phyloP scores from a whole-genome alignment of 495 filamentous ascomycete genomes.

The Neurospora sp. region DNA sequence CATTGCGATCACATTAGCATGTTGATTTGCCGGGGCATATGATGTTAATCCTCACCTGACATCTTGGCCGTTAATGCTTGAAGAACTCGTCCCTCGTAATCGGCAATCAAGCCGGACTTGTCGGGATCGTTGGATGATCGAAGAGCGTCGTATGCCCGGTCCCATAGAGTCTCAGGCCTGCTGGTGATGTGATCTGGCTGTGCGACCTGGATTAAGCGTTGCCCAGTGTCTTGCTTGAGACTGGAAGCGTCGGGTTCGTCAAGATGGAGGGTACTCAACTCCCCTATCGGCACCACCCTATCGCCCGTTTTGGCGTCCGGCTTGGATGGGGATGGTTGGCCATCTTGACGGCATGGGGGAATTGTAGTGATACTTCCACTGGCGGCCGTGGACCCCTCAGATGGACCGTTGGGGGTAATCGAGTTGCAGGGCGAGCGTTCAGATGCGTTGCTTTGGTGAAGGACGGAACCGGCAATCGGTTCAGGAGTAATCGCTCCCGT shows the following conservation, averaged over 20 bases:
- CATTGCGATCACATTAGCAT: neutral
- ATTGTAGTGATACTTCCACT: neutral
- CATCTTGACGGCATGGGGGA: neutral
- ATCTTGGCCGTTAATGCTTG: accelerated
- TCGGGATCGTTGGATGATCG: neutral
- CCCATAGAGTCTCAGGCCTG: neutral
- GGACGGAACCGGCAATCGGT: neutral
- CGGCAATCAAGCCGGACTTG: neutral
- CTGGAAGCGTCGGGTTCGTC: neutral
- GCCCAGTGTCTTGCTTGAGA: neutral
- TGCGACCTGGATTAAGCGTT: neutral
- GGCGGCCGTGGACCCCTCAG: neutral
- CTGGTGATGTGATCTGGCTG: neutral
- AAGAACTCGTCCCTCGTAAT: neutral
- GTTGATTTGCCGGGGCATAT: neutral
- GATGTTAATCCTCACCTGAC: neutral
- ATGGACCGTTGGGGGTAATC: neutral
- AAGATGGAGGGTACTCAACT: neutral
- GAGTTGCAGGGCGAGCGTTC: neutral
- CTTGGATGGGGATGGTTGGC: neutral
- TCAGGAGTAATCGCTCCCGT: neutral
- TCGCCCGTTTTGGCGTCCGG: neutral
- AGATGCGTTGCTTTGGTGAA: neutral
- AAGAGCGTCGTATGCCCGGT: neutral
- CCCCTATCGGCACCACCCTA: neutral